A percentile compares a stretch with the other conserved stretches of the same genome.
phyloP scores from a whole-genome alignment of 2,329 filamentous ascomycete species.

The Eutypella sp. region DNA sequence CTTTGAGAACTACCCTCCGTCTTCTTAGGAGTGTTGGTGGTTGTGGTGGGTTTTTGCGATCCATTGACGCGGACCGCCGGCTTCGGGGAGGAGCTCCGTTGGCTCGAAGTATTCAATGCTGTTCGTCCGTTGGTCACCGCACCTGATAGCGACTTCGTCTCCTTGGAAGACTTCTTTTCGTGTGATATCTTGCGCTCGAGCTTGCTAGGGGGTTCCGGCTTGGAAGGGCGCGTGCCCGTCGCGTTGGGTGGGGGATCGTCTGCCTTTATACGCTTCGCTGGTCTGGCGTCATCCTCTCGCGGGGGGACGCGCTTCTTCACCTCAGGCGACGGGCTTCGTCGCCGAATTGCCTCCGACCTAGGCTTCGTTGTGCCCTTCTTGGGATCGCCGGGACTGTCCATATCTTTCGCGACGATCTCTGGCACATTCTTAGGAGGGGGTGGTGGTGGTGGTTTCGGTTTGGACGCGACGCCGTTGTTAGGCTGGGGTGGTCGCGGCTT shows the following conservation, averaged over 20 bases:
- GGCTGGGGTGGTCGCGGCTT: conserved; percentile 15
- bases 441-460: conserved; percentile 22
- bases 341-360: conserved; percentile 25
- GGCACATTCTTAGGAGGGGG: conserved; percentile 20
- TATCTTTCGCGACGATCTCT: conserved; percentile 15
- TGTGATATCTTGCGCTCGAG: conserved; percentile 15
- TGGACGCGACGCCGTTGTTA: conserved; percentile 17
- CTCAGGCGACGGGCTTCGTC: conserved; percentile 36
- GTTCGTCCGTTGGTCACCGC: conserved; percentile 20
- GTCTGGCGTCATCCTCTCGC: conserved; percentile 37
- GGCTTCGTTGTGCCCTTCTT: conserved; percentile 16
- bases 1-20: conserved; percentile 31
- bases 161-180: conserved; percentile 19
- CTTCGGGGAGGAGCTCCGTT: conserved; percentile 29
- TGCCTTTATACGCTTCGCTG: conserved; percentile 41
- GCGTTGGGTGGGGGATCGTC: conserved; percentile 27
- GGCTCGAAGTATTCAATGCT: conserved; percentile 12
- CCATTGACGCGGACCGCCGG: conserved; percentile 40
- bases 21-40: conserved; percentile 33
- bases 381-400: conserved; percentile 18
- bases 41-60: conserved; percentile 27
- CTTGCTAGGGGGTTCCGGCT: conserved; percentile 17
- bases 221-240: conserved; percentile 12
- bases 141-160: conserved; percentile 15
- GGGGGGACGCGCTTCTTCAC: conserved; percentile 44